Percentiles rank a stretch among this genome's conserved stretches.
phyloP scores from a whole-genome alignment of 257 asterid genomes.

The Fraxinus americana region DNA sequence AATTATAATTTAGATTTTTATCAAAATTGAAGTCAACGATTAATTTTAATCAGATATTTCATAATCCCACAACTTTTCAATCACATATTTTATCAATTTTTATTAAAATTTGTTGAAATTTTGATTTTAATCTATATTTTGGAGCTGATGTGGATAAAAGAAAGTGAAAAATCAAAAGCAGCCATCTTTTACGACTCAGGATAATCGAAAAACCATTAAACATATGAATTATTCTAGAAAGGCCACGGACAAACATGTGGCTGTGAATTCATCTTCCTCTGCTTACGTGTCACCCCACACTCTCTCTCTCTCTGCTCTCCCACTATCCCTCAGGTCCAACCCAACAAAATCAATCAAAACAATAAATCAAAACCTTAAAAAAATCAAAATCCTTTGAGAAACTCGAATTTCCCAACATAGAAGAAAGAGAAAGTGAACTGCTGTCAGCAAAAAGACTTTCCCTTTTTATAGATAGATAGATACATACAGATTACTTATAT shows the following conservation, averaged over 20 bases:
- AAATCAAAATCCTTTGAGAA: neutral
- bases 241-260: conserved; percentile 89
- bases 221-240: conserved; percentile 15
- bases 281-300: conserved; percentile 51
- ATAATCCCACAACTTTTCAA: no score
- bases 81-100: no score
- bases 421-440: neutral
- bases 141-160: neutral
- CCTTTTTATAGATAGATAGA: neutral
- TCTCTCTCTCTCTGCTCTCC: conserved; percentile 35
- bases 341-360: conserved; percentile 6
- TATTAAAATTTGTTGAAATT: no score
- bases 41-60: no score
- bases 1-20: no score
- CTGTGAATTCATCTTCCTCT: conserved; percentile 39
- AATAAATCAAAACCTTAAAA: neutral
- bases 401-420: neutral
- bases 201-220: conserved; percentile 20
- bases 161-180: conserved; percentile 11
- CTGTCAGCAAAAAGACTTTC: neutral
- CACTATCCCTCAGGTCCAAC: conserved; percentile 29
- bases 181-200: neutral
- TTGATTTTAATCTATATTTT: no score
- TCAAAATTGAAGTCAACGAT: no score
- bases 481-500: neutral